phyloP scores from a whole-genome alignment of 176 grass and related monocot species.

The Microstegium vimineum region DNA sequence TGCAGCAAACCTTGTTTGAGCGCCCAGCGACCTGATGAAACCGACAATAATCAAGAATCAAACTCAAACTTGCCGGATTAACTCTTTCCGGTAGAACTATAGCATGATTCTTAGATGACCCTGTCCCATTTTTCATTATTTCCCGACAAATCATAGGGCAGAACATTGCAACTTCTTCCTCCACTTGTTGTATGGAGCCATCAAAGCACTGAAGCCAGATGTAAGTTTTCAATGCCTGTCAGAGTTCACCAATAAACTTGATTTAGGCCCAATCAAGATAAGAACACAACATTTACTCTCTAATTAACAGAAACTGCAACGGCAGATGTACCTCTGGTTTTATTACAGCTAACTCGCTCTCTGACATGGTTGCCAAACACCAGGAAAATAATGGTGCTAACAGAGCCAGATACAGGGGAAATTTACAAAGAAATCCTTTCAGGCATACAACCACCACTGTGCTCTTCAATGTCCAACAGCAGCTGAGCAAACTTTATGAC shows the following conservation, averaged over 20 bases:
- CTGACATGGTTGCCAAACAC: conserved; percentile 59
- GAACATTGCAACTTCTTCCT: conserved; percentile 99
- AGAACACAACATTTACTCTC: neutral
- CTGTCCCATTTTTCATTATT: conserved; percentile 83
- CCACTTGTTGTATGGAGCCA: conserved; percentile 98
- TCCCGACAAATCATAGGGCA: conserved; percentile 94
- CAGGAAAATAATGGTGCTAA: conserved; percentile 28
- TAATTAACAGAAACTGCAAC: neutral
- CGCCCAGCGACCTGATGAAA: conserved; percentile 95
- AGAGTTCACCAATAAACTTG: neutral
- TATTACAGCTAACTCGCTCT: conserved; percentile 72
- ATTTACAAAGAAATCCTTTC: conserved; percentile 22
- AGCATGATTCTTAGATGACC: conserved; percentile 94
- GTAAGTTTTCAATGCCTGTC: conserved; percentile 86
- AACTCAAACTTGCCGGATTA: conserved; percentile 83
- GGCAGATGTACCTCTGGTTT: conserved; percentile 66
- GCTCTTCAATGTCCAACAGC: neutral
- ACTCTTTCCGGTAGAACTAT: conserved; percentile 90
- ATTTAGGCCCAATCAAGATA: neutral
- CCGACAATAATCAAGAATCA: conserved; percentile 97
- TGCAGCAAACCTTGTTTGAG: conserved; percentile 77
- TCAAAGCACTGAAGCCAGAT: conserved; percentile 98
- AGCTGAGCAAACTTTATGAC: conserved; percentile 9
- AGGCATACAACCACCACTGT: neutral
- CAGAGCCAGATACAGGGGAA: conserved; percentile 10